These are phyloP conservation scores for Coffea humblotiana DNA, from an alignment of 305 asterid species.

Conservation along the genomic window DNA sequence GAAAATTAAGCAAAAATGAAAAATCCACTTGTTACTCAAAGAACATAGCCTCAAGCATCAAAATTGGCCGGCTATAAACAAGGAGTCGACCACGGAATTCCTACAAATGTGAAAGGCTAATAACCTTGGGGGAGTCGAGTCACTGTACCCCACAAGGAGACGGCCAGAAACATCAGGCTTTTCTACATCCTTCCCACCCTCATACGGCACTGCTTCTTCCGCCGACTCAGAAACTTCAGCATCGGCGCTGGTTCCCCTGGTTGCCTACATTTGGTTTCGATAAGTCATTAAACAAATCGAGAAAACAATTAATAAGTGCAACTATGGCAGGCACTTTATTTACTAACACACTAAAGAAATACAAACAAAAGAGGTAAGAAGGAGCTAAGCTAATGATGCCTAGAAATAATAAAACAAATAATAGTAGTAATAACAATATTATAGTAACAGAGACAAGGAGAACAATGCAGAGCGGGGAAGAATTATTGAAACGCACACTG, in stretches of 20 bases:
- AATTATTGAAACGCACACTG: slow-evolving; percentile 49
- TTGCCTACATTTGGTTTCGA: slow-evolving; percentile 50
- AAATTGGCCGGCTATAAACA: background rate
- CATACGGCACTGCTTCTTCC: slow-evolving; percentile 39
- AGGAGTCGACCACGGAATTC: background rate
- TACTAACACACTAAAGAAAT: background rate
- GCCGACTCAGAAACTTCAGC: slow-evolving; percentile 49
- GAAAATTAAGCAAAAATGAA: background rate
- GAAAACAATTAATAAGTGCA: background rate
- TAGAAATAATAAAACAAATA: background rate
- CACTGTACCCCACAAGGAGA: slow-evolving; percentile 38
- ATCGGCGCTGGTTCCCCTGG: slow-evolving; percentile 39
- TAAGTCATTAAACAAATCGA: slow-evolving; percentile 15
- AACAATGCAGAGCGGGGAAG: background rate
- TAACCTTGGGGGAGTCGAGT: slow-evolving; percentile 60
- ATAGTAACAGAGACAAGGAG: background rate
- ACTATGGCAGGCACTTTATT: background rate
- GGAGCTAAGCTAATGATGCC: background rate
- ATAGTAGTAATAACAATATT: background rate
- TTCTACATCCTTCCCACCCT: slow-evolving; percentile 39
- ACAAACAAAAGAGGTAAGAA: background rate
- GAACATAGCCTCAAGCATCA: background rate
- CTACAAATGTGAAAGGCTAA: background rate
- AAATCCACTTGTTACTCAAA: background rate
- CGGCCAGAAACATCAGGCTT: slow-evolving; percentile 40